These are phyloP conservation scores for Berberis vulgaris DNA, from an alignment of 164 flowering plant genomes.

Conservation along the genomic window DNA sequence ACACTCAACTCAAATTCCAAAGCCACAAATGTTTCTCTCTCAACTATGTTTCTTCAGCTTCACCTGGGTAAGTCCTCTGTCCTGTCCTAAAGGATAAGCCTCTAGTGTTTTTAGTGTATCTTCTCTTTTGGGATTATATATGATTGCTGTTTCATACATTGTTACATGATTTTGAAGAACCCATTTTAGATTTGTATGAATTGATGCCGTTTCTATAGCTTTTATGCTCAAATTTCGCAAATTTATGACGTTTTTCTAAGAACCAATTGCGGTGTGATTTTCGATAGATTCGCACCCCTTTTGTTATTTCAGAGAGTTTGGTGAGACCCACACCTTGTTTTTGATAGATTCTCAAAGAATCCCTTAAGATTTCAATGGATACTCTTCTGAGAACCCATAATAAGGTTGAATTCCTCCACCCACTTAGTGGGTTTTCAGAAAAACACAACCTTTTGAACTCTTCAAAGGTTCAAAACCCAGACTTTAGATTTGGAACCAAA, in stretches of 20 bases:
- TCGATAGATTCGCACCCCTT: too few relatives aligned
- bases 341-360: too few relatives aligned
- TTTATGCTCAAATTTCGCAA: too few relatives aligned
- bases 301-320: too few relatives aligned
- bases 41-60: neutral
- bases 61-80: constrained; percentile 4
- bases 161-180: neutral
- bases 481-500: constrained; percentile 22
- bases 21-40: neutral
- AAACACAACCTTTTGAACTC: constrained; percentile 28
- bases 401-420: constrained; percentile 49
- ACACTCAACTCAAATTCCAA: neutral
- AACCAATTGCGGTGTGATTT: too few relatives aligned
- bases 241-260: too few relatives aligned
- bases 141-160: neutral
- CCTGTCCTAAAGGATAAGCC: neutral
- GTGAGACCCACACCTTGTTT: too few relatives aligned
- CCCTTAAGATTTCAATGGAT: constrained; percentile 36
- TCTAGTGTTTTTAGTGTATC: neutral
- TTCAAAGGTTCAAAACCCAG: constrained; percentile 31
- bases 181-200: neutral
- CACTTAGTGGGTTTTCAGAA: constrained; percentile 44
- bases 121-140: neutral
- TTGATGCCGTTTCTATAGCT: too few relatives aligned
- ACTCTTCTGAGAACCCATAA: constrained; percentile 65